phyloP scores from a whole-genome alignment of 2,329 filamentous ascomycete genomes.

The Colletotrichum australisinense region DNA sequence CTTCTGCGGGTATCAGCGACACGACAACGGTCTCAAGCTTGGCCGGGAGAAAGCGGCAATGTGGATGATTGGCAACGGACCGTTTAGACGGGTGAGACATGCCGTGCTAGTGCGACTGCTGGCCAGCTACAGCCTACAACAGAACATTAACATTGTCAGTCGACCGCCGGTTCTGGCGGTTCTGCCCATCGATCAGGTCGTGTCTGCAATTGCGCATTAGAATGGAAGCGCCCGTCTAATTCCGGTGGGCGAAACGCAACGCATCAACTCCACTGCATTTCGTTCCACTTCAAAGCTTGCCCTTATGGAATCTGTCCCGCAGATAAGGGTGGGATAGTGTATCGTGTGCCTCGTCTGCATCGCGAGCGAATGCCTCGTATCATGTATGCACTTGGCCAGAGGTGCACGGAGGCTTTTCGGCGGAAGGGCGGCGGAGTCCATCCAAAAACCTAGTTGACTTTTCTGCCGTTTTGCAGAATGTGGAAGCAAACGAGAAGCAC shows the following conservation, averaged over 20 bases:
- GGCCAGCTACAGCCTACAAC: not conserved
- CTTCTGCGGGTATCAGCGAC: constrained; percentile 23
- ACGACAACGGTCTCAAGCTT: constrained; percentile 27
- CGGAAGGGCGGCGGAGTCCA: not conserved
- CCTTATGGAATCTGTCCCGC: not conserved
- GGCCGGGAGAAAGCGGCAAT: constrained; percentile 32
- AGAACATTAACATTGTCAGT: not conserved
- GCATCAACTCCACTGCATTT: constrained; percentile 8
- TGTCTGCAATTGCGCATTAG: not conserved
- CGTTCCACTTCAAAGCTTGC: constrained; percentile 17
- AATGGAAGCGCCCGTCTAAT: constrained; percentile 14
- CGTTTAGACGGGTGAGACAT: constrained; percentile 14
- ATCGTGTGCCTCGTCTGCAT: constrained; percentile 11
- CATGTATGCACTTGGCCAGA: not conserved
- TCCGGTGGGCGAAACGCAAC: not conserved
- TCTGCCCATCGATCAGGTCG: not conserved
- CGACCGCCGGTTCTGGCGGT: not conserved
- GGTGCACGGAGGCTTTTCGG: not conserved
- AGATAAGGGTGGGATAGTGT: not conserved
- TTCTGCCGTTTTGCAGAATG: not conserved
- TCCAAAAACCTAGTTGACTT: not conserved
- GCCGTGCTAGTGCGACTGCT: constrained; percentile 21
- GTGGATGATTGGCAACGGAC: constrained; percentile 29
- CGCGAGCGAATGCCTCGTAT: not conserved
- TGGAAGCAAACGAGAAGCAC: not conserved